Evolutionary conservation across 2,329 filamentous ascomycete species (phyloP), one percentile per base, ranked within the genome.

Genomic region (Colletotrichum sp.): DNA sequence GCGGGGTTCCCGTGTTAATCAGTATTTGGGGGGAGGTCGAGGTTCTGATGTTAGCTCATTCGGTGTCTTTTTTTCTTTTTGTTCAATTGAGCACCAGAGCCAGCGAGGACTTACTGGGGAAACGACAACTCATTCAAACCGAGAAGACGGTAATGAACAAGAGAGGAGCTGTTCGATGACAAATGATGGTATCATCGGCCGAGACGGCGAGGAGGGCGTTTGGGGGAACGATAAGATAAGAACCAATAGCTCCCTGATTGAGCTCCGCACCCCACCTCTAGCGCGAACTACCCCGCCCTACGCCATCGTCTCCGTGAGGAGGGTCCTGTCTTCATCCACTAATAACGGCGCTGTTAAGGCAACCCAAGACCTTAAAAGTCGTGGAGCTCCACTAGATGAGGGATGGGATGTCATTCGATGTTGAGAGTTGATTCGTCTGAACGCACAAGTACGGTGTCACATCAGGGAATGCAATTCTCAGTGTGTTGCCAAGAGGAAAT

Each of bases 181-280:
- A 74, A 74, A 76, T 61, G 58, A 30, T 36, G 32, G 48, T 34
- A 58, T 48, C 60, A 52, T 28, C 25, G n/a, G 25, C 43, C 43
- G 2, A 56, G 22, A 27, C 15, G 43, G 43, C 43, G 43, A 52
- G 64, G 64, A 69, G 28, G 60, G 43, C 34, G 15, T 58, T n/a
- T n/a, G 48, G 16, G 58, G 18, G 34, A 8, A 9, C 27, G 70
- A 76, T 76, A 65, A 76, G 74, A 66, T 69, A 76, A 68, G 55
- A 25, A 15, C 43, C 27, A 28, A 43, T 56, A 72, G 70, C 74
- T 76, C 43, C 1, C 43, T 55, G 6, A 69, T 52, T 52, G 70
- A 62, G 58, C 56, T 75, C 73, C 56, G 62, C 74, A 74, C 74
- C 72, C 74, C 74, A 69, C 74, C 60, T 69, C 65, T 74, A 76